Conservation (phyloP, 148 eudicot genomes). For the Chenopodium suecicum region DNA sequence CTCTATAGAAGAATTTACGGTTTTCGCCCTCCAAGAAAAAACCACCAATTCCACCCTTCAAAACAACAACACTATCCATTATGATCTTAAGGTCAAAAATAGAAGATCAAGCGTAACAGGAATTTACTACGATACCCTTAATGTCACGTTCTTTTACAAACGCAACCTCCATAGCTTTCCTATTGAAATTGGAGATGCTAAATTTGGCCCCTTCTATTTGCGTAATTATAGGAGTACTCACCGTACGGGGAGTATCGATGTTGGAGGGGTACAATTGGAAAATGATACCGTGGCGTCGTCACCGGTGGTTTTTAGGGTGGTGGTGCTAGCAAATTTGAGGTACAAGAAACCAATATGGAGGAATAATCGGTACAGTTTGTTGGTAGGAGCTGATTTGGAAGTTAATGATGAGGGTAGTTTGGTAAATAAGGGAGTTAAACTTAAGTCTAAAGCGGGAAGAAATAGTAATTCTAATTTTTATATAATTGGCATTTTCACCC, state of each 20-base stretch:
- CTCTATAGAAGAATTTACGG: not conserved
- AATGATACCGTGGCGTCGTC: constrained; percentile 5
- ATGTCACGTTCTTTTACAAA: not conserved
- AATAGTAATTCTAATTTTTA: not conserved
- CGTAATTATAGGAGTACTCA: not conserved
- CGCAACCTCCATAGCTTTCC: not conserved
- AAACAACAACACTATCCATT: not conserved
- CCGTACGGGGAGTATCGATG: constrained; percentile 1
- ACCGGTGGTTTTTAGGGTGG: constrained; percentile 43
- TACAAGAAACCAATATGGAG: constrained; percentile 24
- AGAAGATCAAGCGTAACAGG: not conserved
- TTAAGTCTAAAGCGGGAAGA: not conserved
- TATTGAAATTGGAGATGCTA: constrained; percentile 13
- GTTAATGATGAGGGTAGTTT: not conserved
- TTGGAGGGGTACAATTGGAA: constrained; percentile 32
- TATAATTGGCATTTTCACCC: too few species aligned
- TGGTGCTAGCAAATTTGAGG: constrained; percentile 53
- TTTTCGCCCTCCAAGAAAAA: not conserved
- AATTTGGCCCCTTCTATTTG: constrained; percentile 12
- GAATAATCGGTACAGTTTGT: not conserved
- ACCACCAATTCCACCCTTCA: not conserved
- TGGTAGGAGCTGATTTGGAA: not conserved
- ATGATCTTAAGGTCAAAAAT: not conserved
- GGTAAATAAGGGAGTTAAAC: not conserved
- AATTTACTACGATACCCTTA: not conserved